Evolutionary conservation across 164 flowering plant genomes (phyloP).

Genomic region (Vitis cinerea): DNA sequence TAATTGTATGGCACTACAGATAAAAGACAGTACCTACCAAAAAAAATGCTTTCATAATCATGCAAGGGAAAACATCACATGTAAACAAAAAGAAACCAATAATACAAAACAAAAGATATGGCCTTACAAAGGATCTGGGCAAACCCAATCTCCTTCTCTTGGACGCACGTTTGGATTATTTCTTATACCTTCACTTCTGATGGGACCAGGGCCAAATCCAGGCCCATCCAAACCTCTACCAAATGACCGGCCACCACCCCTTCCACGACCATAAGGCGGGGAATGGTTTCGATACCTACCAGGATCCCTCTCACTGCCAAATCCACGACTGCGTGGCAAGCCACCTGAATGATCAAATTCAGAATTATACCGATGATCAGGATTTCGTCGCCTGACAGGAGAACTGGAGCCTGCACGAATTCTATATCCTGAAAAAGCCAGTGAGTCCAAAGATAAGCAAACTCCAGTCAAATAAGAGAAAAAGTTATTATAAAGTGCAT

Average conservation of each 20-base stretch:
- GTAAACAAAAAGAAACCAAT: neutral
- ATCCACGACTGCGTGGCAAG: conserved; percentile 52
- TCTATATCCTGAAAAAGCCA: conserved; percentile 78
- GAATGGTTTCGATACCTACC: conserved; percentile 69
- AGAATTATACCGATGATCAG: conserved; percentile 51
- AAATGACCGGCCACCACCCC: conserved; percentile 54
- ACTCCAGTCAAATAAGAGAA: conserved; percentile 1
- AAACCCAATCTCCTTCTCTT: conserved; percentile 94
- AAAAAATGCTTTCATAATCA: neutral
- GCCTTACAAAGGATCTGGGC: conserved; percentile 81
- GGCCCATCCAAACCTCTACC: conserved; percentile 61
- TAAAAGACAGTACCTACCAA: neutral
- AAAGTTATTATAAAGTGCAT: conserved; percentile 1
- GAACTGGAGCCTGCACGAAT: conserved; percentile 78
- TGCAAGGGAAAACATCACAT: neutral
- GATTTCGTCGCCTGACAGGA: conserved; percentile 64
- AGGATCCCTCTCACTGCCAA: conserved; percentile 59
- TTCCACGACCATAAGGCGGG: conserved; percentile 73
- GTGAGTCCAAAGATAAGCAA: conserved; percentile 28
- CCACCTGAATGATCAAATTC: conserved; percentile 50
- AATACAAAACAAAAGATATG: neutral
- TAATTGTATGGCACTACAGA: neutral
- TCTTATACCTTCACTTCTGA: conserved; percentile 57
- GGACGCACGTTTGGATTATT: conserved; percentile 87
- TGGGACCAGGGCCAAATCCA: conserved; percentile 46